These are phyloP conservation scores for Prunus mira DNA, from an alignment of 306 rosid genomes.

Conservation along the genomic window DNA sequence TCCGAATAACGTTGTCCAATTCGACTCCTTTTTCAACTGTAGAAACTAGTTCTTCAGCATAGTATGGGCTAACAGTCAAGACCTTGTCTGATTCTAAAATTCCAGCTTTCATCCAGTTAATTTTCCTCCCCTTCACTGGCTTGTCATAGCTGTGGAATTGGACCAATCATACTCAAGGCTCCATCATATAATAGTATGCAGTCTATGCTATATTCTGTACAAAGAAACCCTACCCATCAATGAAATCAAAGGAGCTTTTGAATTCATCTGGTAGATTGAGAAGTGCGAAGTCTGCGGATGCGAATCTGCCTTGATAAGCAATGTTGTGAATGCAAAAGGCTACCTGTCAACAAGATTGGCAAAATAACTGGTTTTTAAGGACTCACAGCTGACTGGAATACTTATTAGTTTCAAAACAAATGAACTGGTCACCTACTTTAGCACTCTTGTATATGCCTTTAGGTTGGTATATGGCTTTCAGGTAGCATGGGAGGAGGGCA, in stretches of 20 bases:
- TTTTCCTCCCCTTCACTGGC: conserved; percentile 69
- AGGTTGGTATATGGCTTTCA: conserved; percentile 53
- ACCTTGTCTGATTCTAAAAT: conserved; percentile 53
- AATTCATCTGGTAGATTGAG: conserved; percentile 62
- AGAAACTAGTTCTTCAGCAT: conserved; percentile 65
- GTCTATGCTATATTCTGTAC: neutral
- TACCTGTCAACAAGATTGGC: conserved; percentile 41
- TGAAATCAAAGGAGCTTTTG: conserved; percentile 71
- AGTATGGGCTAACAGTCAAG: conserved; percentile 76
- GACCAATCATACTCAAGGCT: conserved; percentile 2
- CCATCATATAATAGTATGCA: neutral
- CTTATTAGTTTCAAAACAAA: conserved; percentile 2
- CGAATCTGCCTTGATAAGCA: conserved; percentile 83
- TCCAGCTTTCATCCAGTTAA: conserved; percentile 81
- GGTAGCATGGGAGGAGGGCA: conserved; percentile 65
- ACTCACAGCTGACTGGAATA: conserved; percentile 12
- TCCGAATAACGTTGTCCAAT: conserved; percentile 56
- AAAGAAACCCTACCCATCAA: conserved; percentile 59
- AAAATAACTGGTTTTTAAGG: conserved; percentile 7
- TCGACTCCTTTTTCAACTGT: conserved; percentile 63
- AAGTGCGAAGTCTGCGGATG: conserved; percentile 46
- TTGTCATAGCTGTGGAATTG: conserved; percentile 47
- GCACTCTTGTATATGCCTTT: conserved; percentile 56
- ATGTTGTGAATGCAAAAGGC: conserved; percentile 80
- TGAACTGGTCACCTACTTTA: conserved; percentile 37